Evolutionary conservation across 352 stramenopile species (phyloP).

Genomic region (Pythium aristosporum): DNA sequence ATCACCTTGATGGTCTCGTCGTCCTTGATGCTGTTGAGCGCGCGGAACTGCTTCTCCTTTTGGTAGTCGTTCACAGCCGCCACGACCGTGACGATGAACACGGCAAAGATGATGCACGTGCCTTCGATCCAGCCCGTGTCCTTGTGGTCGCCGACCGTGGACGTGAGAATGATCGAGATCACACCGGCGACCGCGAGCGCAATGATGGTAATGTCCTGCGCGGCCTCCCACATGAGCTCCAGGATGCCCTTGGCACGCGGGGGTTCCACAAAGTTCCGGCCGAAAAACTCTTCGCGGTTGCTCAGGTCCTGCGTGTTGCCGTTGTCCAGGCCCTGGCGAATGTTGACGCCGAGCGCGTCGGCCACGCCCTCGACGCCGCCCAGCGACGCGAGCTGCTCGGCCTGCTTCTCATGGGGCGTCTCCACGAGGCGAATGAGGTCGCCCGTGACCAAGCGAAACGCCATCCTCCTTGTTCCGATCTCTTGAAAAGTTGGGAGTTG

Average conservation of each 20-base stretch:
- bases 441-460: not conserved
- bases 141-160: slow-evolving; percentile 53
- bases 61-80: slow-evolving; percentile 91
- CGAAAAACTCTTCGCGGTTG: slow-evolving; percentile 54
- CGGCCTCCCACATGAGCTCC: slow-evolving; percentile 88
- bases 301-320: slow-evolving; percentile 46
- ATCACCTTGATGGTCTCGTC: slow-evolving; percentile 86
- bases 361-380: slow-evolving; percentile 63
- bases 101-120: slow-evolving; percentile 88
- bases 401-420: slow-evolving; percentile 57
- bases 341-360: slow-evolving; percentile 38
- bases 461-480: not conserved
- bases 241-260: slow-evolving; percentile 47
- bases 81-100: slow-evolving; percentile 90
- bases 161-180: slow-evolving; percentile 51
- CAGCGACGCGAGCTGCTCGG: slow-evolving; percentile 50
- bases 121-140: slow-evolving; percentile 89
- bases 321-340: slow-evolving; percentile 50
- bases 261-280: slow-evolving; percentile 64
- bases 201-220: slow-evolving; percentile 82
- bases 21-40: slow-evolving; percentile 85
- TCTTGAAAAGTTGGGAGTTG: no score
- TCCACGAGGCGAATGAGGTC: slow-evolving; percentile 75
- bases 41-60: slow-evolving; percentile 91
- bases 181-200: slow-evolving; percentile 52